These are phyloP conservation scores for Sarocladium oryzae DNA, from an alignment of 2,329 filamentous ascomycete species.

Conservation along the genomic window DNA sequence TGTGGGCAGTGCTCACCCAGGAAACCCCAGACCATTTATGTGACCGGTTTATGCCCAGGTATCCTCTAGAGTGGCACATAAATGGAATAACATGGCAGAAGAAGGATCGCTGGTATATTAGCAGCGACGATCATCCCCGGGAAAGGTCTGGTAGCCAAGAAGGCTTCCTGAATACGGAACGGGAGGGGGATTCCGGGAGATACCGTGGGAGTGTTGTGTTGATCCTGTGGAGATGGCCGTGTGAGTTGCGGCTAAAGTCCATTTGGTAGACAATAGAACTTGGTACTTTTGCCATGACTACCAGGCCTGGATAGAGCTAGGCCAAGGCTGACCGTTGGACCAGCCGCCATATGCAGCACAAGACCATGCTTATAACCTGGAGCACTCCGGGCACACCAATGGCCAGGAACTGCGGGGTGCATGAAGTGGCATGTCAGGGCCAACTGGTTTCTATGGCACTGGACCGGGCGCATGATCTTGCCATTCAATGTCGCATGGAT, in stretches of 20 bases:
- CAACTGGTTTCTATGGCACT: background rate
- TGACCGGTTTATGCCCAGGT: too few species aligned
- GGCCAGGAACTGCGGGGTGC: too few species aligned
- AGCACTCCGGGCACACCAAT: too few species aligned
- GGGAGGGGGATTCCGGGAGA: background rate
- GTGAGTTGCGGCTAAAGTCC: too few species aligned
- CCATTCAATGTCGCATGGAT: background rate
- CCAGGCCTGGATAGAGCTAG: too few species aligned
- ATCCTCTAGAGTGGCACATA: background rate
- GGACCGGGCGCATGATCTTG: constrained; percentile 1
- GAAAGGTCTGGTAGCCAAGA: background rate
- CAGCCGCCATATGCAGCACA: too few species aligned
- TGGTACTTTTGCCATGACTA: too few species aligned
- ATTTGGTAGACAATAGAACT: too few species aligned
- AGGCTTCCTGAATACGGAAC: background rate
- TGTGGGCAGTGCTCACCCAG: background rate
- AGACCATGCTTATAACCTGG: too few species aligned
- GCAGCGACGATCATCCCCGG: background rate
- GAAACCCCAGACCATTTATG: background rate
- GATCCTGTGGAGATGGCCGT: background rate
- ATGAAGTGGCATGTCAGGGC: background rate
- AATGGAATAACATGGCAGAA: too few species aligned
- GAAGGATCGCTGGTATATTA: too few species aligned
- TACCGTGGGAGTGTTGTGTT: background rate
- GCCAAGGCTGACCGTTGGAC: too few species aligned